Base-by-base conservation (phyloP, 202 grass and related monocot genomes). In the Setaria italica region DNA sequence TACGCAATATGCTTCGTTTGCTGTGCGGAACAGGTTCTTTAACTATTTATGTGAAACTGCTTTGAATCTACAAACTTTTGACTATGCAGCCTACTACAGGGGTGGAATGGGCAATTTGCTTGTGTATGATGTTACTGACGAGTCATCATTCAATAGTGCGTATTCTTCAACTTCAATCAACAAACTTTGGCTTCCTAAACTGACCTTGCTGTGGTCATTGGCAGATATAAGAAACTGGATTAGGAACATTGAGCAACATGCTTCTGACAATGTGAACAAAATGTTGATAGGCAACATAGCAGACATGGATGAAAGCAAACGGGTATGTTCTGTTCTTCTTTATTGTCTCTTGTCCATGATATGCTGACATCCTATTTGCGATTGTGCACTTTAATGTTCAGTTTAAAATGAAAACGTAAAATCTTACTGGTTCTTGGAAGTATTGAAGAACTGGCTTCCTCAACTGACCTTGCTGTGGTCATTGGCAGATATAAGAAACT, bases 231-330 rank as follows among this genome's bases (percentile, higher is more conserved):
- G 84, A 84, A 92, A 92, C 32, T 92, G 88, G 91, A 92, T 92
- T 43, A 83, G 91, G 53, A 92, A 92, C 64, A 92, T 90, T 57
- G 91, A 92, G 51, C 91, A 92, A 45, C 91, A 90, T 90, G 87
- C 90, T 68, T 89, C 87, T 0, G 87, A 92, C 41, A 92, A 92
- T 48, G 87, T 92, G 39, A 92, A 92, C 50, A 92, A 92, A 84
- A 92, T 92, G 87, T 90, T 92, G 88, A 85, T 92, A 63, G 91
- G 91, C n/a, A 90, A 92, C 84, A 92, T 90, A 74, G 91, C 91
- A 46, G 91, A 90, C 47, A 92, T 92, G 91, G 90, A 90, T 81
- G 90, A 92, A 83, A 92, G 90, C 84, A 92, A 90, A 92, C 25
- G 25, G 25, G 25, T 25, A 25, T 25, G 25, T 25, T 25, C 25